phyloP scores from a whole-genome alignment of 2,329 filamentous ascomycete species.

The Hypoxylon sp. region DNA sequence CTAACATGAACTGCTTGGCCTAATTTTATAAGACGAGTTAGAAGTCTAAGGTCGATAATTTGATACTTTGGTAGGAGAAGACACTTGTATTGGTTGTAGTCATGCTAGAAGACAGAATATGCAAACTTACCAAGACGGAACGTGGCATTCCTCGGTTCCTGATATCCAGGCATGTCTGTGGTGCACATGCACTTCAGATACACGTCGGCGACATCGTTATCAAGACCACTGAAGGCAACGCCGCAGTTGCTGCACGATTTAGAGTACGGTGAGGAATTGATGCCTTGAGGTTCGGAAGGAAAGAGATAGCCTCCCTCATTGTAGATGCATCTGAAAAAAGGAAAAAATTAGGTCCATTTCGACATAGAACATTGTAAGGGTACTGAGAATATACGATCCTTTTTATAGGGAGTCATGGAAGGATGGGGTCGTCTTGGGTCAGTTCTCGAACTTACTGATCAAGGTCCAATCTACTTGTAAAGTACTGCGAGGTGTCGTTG shows the following conservation, averaged over 20 bases:
- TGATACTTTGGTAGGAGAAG: not conserved
- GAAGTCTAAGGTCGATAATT: no score
- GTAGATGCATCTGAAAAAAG: conserved; percentile 7
- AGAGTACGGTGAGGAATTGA: not conserved
- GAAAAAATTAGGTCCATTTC: not conserved
- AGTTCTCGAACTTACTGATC: conserved; percentile 17
- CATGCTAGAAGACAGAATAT: not conserved
- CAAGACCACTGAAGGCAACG: not conserved
- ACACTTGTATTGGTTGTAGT: not conserved
- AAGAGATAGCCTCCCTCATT: conserved; percentile 15
- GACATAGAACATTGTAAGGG: not conserved
- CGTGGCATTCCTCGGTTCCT: not conserved
- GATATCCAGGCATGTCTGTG: not conserved
- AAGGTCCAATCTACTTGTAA: conserved; percentile 23
- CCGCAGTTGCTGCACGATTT: conserved; percentile 13
- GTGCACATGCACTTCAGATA: conserved; percentile 9
- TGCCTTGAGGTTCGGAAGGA: not conserved
- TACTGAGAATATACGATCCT: not conserved
- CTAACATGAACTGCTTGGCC: not conserved
- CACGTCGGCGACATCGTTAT: not conserved
- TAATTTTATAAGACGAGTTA: conserved; percentile 1
- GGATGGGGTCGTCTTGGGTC: not conserved
- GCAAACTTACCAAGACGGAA: conserved; percentile 5
- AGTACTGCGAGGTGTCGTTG: conserved; percentile 5
- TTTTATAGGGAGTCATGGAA: not conserved